phyloP scores from a whole-genome alignment of 371 early-diverging fungal species.

The Caulochytrium protostelioides region DNA sequence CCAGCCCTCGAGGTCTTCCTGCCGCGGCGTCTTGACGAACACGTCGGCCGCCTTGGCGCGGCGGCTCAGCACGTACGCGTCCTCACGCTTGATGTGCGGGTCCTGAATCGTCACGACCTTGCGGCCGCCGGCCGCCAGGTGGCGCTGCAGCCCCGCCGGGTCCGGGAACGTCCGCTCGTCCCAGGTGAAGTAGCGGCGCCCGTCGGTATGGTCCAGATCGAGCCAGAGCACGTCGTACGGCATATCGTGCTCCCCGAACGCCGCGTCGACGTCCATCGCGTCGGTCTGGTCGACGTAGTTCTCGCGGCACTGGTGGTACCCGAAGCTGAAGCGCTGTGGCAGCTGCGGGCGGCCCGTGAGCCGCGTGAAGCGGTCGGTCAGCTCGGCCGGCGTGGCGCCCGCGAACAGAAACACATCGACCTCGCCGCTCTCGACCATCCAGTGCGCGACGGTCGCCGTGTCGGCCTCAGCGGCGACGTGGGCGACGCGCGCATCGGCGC shows the following conservation, averaged over 20 bases:
- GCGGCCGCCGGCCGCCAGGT: constrained; percentile 44
- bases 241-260: constrained; percentile 62
- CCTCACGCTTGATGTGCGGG: constrained; percentile 83
- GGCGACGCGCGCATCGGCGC: no score
- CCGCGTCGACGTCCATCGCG: constrained; percentile 50
- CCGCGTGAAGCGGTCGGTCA: constrained; percentile 45
- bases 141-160: constrained; percentile 62
- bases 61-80: constrained; percentile 46
- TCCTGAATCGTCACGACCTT: constrained; percentile 88
- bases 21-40: constrained; percentile 53
- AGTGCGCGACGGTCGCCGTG: constrained; percentile 50
- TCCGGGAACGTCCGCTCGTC: constrained; percentile 64
- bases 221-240: constrained; percentile 88
- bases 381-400: constrained; percentile 47
- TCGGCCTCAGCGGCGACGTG: constrained; percentile 12
- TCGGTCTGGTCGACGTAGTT: constrained; percentile 71
- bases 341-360: constrained; percentile 63
- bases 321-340: constrained; percentile 75
- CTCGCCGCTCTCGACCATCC: constrained; percentile 81
- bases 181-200: constrained; percentile 79
- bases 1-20: constrained; percentile 59
- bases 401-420: constrained; percentile 76
- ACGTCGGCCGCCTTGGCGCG: constrained; percentile 48
- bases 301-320: constrained; percentile 87
- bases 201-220: constrained; percentile 84